Evolutionary conservation across 768 basidiomycete genomes (phyloP).

Genomic region (Mycena crocata): DNA sequence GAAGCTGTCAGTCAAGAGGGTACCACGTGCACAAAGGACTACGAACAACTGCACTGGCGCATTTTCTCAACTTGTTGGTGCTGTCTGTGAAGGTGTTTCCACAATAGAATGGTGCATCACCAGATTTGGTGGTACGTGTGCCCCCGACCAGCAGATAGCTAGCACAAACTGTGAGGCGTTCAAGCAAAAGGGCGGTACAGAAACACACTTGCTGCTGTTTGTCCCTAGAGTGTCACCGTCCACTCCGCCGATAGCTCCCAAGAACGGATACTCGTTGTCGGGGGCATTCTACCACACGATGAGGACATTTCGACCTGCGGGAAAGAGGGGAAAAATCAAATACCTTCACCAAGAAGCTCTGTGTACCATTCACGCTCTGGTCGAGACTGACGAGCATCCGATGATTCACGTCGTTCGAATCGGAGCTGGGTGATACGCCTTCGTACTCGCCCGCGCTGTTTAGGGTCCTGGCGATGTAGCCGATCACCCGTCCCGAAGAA

Average conservation of each 20-base stretch:
- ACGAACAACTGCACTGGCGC: constrained; percentile 23
- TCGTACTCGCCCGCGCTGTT: constrained; percentile 19
- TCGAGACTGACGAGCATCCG: constrained; percentile 26
- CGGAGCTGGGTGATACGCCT: constrained; percentile 16
- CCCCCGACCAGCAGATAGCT: constrained; percentile 24
- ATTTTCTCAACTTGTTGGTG: constrained; percentile 18
- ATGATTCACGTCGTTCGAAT: constrained; percentile 19
- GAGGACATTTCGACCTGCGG: neutral
- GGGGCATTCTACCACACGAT: constrained; percentile 5
- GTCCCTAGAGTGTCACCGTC: constrained; percentile 16
- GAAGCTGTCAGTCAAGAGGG: neutral
- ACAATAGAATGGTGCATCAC: constrained; percentile 12
- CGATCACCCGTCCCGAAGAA: constrained; percentile 1
- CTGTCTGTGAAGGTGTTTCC: constrained; percentile 26
- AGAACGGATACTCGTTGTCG: constrained; percentile 20
- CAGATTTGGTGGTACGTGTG: neutral
- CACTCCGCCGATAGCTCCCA: constrained; percentile 21
- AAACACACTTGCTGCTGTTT: constrained; percentile 15
- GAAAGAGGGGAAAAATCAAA: neutral
- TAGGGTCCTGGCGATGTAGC: constrained; percentile 13
- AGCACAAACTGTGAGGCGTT: neutral
- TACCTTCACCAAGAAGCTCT: constrained; percentile 27
- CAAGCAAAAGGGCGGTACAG: neutral
- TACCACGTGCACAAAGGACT: neutral
- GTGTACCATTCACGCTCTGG: neutral